Base-by-base conservation (phyloP, 768 basidiomycete species). In the Lentinula guzmanii region DNA sequence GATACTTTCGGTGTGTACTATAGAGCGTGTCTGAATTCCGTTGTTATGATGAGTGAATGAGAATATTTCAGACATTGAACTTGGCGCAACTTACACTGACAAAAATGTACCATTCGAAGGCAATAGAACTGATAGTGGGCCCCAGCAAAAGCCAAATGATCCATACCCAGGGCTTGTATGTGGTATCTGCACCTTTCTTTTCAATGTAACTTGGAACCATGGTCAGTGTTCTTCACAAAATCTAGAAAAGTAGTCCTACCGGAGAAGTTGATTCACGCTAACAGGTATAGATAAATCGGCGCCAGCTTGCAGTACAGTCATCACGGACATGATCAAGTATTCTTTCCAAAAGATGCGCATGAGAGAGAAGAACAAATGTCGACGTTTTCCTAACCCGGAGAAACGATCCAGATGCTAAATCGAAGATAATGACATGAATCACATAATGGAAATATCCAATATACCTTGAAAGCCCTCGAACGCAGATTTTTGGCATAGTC, bases 111-210 rank as follows among this genome's bases (percentile, higher is more conserved):
- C 76, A 78, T 64, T 90, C 83, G 59, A 80, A 76, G 35, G 73
- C 65, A 10, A 86, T 34, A 5, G 79, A 73, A 13, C 69, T 72
- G 4, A 79, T 0, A 4, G 75, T 68, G 13, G 83, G 81, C 10
- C 82, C 83, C 6, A 79, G 48, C 62, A 84, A 77, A 8, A 86
- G 73, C 66, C 73, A 71, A 0, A 71, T 34, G 13, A 90, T 79
- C 87, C 89, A 91, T 5, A 90, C 79, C 83, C 87, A 89, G 0
- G 89, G 89, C 35, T 79, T 79, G 34, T 86, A 70, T 8, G 70
- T 66, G 0, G 85, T 76, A 21, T 70, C 34, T 24, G 28, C 76
- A 18, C 70, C 76, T 60, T 78, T 66, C 2, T 82, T 84, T 8
- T 90, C 87, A 16, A 91, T 71, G 65, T 89, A 85, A 41, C 82